These are phyloP conservation scores for Brassica carinata DNA, from an alignment of 345 rosid species.

Conservation along the genomic window DNA sequence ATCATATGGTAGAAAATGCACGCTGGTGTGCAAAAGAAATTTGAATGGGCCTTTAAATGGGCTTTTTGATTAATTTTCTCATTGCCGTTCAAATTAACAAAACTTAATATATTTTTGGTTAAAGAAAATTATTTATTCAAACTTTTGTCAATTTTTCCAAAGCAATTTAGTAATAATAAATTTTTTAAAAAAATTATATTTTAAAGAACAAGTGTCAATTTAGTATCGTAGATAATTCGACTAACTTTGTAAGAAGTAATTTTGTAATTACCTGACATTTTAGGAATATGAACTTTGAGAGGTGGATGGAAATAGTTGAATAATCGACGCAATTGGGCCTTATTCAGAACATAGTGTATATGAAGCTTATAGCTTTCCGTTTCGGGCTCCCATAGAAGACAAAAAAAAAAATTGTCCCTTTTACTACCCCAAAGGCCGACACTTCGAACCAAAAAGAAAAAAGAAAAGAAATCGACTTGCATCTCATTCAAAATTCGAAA, in stretches of 20 bases:
- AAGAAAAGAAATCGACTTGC: too few species aligned
- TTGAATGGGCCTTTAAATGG: conserved; percentile 14
- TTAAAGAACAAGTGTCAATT: neutral
- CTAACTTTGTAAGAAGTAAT: too few species aligned
- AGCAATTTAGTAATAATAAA: neutral
- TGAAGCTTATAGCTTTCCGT: too few species aligned
- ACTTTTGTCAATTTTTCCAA: neutral
- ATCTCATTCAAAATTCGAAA: conserved; percentile 23
- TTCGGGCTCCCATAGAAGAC: too few species aligned
- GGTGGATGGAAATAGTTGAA: conserved; percentile 15
- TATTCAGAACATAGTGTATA: too few species aligned
- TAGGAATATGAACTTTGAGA: conserved; percentile 13
- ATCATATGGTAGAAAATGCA: neutral
- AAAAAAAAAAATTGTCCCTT: conserved; percentile 28
- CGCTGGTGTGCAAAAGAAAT: neutral
- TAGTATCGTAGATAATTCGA: too few species aligned
- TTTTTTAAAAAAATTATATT: neutral
- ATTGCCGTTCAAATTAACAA: neutral
- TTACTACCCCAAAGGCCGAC: conserved; percentile 39
- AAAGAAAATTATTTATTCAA: neutral
- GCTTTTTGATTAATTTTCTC: conserved; percentile 4
- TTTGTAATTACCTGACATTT: neutral
- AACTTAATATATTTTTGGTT: neutral
- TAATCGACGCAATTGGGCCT: too few species aligned
- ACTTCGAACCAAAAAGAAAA: conserved; percentile 15